Evolutionary conservation across 2,329 filamentous ascomycete genomes (phyloP).

Genomic region (Leptographium lundbergii): DNA sequence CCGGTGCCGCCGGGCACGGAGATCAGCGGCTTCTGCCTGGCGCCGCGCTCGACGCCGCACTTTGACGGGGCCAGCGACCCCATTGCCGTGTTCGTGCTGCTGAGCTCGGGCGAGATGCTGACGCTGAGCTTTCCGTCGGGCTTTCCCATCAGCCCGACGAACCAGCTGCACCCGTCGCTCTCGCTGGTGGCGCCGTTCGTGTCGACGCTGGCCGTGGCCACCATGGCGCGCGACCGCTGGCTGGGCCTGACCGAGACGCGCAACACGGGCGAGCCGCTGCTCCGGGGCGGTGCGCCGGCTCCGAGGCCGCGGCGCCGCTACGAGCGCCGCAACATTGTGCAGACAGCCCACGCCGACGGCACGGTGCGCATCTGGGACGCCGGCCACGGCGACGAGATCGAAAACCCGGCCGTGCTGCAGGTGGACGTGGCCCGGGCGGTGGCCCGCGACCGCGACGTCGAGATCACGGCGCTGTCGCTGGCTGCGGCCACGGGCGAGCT

Average conservation of each 20-base stretch:
- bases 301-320: slow-evolving; percentile 60
- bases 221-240: slow-evolving; percentile 70
- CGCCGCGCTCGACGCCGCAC: slow-evolving; percentile 73
- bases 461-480: slow-evolving; percentile 69
- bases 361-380: slow-evolving; percentile 88
- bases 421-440: slow-evolving; percentile 77
- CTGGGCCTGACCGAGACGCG: slow-evolving; percentile 80
- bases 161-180: slow-evolving; percentile 79
- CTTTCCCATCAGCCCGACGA: slow-evolving; percentile 80
- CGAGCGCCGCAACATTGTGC: slow-evolving; percentile 72
- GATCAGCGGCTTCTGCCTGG: slow-evolving; percentile 66
- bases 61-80: slow-evolving; percentile 84
- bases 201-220: slow-evolving; percentile 56
- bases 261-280: slow-evolving; percentile 61
- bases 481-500: slow-evolving; percentile 73
- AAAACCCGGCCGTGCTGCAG: slow-evolving; percentile 71
- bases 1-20: slow-evolving; percentile 66
- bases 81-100: slow-evolving; percentile 65
- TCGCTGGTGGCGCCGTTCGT: slow-evolving; percentile 87
- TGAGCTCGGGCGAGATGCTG: slow-evolving; percentile 78
- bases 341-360: slow-evolving; percentile 81
- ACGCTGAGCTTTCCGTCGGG: slow-evolving; percentile 89
- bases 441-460: slow-evolving; percentile 63
- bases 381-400: slow-evolving; percentile 84
- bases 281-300: slow-evolving; percentile 68